phyloP scores from a whole-genome alignment of 352 stramenopile genomes.

The Phytophthora aleatoria region DNA sequence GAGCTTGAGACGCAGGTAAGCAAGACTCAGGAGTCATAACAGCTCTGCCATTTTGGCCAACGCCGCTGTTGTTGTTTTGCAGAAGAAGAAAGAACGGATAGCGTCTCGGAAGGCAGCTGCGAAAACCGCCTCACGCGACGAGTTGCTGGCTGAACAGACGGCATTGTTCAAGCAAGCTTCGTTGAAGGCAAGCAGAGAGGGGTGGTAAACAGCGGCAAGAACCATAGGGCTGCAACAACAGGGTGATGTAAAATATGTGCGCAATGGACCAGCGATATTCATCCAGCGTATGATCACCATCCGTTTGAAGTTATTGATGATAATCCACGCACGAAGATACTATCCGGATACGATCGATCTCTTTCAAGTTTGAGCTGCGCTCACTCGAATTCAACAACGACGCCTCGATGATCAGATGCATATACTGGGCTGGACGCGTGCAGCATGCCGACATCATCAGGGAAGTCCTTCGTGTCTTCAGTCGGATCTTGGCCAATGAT shows the following conservation, averaged over 20 bases:
- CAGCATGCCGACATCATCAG: conserved; percentile 78
- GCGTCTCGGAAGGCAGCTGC: conserved; percentile 42
- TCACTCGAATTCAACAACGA: conserved; percentile 73
- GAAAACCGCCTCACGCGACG: conserved; percentile 45
- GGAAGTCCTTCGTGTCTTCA: conserved; percentile 59
- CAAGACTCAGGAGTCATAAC: conserved; percentile 2
- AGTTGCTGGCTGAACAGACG: conserved; percentile 75
- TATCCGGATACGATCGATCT: background rate
- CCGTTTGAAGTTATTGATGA: conserved; percentile 1
- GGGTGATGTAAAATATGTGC: conserved; percentile 1
- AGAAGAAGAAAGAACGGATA: conserved; percentile 53
- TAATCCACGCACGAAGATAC: background rate
- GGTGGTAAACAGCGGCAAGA: conserved; percentile 48
- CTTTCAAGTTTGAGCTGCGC: background rate
- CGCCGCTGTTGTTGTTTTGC: background rate
- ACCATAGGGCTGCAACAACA: background rate
- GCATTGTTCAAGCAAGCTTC: conserved; percentile 77
- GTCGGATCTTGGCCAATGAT: conserved; percentile 81
- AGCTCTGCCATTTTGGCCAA: conserved; percentile 8
- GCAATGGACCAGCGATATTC: conserved; percentile 3
- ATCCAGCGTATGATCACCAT: background rate
- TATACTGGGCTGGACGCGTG: conserved; percentile 79
- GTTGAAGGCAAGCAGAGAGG: conserved; percentile 58
- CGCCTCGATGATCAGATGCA: conserved; percentile 83
- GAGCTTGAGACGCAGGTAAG: conserved; percentile 38